Conservation (phyloP, 2,329 filamentous ascomycete genomes). For the Zymoseptoria pseudotritici region DNA sequence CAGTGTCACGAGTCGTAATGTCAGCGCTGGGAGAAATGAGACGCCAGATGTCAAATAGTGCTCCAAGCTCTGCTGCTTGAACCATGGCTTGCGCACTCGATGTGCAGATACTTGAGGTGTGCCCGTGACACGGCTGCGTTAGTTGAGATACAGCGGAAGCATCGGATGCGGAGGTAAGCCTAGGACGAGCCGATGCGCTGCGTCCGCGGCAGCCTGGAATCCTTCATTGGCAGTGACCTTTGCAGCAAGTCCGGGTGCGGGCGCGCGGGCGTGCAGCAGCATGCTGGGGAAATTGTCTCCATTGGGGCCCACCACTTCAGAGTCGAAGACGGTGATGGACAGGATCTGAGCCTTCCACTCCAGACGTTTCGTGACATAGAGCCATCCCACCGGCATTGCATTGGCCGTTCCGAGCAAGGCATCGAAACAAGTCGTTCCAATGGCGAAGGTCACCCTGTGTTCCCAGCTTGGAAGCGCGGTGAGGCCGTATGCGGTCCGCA, state of each 20-base stretch:
- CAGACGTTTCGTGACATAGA: background rate
- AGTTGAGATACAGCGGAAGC: no score
- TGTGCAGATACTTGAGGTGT: no score
- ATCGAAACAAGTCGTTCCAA: slow-evolving; percentile 1
- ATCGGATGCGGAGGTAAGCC: background rate
- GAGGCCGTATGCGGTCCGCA: background rate
- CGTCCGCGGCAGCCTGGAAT: background rate
- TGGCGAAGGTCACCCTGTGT: slow-evolving; percentile 1
- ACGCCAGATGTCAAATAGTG: no score
- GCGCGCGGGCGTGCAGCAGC: background rate
- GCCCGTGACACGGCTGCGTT: no score
- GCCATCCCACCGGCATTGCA: background rate
- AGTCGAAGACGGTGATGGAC: slow-evolving; percentile 1
- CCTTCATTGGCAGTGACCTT: background rate
- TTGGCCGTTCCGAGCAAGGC: background rate
- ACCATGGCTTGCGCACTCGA: no score
- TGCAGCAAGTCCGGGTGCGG: no score
- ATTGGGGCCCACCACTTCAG: slow-evolving; percentile 27
- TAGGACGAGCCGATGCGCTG: background rate
- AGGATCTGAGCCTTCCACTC: background rate
- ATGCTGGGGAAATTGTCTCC: background rate
- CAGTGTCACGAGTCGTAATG: no score
- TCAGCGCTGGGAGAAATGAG: no score
- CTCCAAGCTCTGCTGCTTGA: no score
- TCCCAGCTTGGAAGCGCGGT: background rate